Percentiles rank a stretch among this genome's conserved stretches.
These are phyloP conservation scores for Cystofilobasidium capitatum DNA, from an alignment of 768 basidiomycete species.

Conservation along the genomic window DNA sequence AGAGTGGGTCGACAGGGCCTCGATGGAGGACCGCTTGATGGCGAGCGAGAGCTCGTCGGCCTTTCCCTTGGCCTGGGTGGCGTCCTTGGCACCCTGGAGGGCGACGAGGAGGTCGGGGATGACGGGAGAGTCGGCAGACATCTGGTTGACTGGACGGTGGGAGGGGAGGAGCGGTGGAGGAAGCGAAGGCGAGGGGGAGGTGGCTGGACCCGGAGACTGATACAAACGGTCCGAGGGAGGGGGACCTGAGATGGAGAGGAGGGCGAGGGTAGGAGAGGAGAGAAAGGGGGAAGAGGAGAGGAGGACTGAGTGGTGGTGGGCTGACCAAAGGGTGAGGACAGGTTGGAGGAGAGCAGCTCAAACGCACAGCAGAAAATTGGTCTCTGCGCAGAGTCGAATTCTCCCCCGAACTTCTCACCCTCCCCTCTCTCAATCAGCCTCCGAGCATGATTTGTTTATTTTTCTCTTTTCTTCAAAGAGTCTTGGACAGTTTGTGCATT, in stretches of 20 bases:
- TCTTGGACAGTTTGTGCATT: too few relatives aligned
- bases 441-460: too few relatives aligned
- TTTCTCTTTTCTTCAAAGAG: too few relatives aligned
- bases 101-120: constrained; percentile 48
- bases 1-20: constrained; percentile 23
- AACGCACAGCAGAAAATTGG: neutral
- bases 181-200: constrained; percentile 16
- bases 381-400: too few relatives aligned
- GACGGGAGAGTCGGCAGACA: constrained; percentile 40
- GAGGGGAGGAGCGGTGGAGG: constrained; percentile 30
- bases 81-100: constrained; percentile 23
- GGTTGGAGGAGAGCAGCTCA: neutral
- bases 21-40: constrained; percentile 24
- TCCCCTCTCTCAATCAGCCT: too few relatives aligned
- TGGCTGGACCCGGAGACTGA: constrained; percentile 29
- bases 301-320: constrained; percentile 2
- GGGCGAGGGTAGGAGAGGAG: constrained; percentile 22
- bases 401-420: too few relatives aligned
- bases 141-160: constrained; percentile 29
- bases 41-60: constrained; percentile 28
- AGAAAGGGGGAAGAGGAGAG: neutral
- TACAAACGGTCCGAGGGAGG: constrained; percentile 18
- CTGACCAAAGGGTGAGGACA: neutral
- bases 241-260: constrained; percentile 28
- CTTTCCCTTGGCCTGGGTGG: constrained; percentile 22